A percentile compares a stretch with the other conserved stretches of the same genome.
These are phyloP conservation scores for Penicillium sp. DNA, from an alignment of 2,329 filamentous ascomycete species.

Conservation along the genomic window DNA sequence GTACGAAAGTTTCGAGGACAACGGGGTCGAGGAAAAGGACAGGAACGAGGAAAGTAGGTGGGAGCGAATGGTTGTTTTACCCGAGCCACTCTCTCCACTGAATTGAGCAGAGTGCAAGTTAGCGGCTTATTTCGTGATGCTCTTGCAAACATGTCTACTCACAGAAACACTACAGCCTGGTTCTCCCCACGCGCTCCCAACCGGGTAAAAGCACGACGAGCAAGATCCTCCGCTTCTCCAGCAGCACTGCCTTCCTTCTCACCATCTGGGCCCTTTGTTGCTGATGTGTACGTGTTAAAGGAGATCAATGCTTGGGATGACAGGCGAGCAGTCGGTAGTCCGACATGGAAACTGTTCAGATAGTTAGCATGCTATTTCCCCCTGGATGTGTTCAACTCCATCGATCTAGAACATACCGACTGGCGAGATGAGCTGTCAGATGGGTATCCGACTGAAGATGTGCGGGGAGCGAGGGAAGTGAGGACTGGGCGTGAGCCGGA, in stretches of 20 bases:
- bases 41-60: slow-evolving; percentile 85
- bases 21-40: slow-evolving; percentile 85
- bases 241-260: slow-evolving; percentile 88
- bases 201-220: slow-evolving; percentile 80
- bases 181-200: slow-evolving; percentile 89
- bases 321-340: slow-evolving; percentile 81
- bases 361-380: neutral
- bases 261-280: slow-evolving; percentile 85
- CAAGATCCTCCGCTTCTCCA: slow-evolving; percentile 90
- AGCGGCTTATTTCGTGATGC: slow-evolving; percentile 15
- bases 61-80: slow-evolving; percentile 91
- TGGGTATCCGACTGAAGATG: slow-evolving; percentile 61
- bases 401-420: slow-evolving; percentile 42
- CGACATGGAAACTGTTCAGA: slow-evolving; percentile 77
- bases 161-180: slow-evolving; percentile 92
- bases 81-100: slow-evolving; percentile 92
- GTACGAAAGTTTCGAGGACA: slow-evolving; percentile 90
- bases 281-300: slow-evolving; percentile 92
- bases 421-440: slow-evolving; percentile 55
- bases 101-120: slow-evolving; percentile 27
- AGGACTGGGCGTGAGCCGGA: slow-evolving; percentile 74
- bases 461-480: slow-evolving; percentile 82
- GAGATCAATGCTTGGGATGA: slow-evolving; percentile 91
- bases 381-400: neutral
- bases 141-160: slow-evolving; percentile 49